These are phyloP conservation scores for Candida multigemmis DNA, from an alignment of 805 yeast species.

Conservation along the genomic window DNA sequence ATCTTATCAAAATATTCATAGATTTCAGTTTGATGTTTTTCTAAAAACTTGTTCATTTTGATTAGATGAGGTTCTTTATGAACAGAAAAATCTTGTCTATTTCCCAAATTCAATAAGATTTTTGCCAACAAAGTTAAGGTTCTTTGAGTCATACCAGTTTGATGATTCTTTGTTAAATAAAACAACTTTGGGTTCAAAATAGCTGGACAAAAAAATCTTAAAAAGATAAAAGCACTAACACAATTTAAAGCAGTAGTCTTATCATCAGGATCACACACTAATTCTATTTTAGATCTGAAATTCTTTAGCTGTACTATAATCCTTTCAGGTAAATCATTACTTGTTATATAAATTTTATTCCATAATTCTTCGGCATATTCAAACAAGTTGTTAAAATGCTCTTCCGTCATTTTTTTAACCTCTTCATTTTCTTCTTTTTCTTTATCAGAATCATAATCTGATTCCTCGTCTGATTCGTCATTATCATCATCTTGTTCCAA, in stretches of 20 bases:
- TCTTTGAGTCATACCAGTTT: slow-evolving; percentile 62
- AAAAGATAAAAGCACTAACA: slow-evolving; percentile 72
- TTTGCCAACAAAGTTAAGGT: slow-evolving; percentile 79
- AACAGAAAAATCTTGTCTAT: slow-evolving; percentile 60
- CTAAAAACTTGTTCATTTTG: slow-evolving; percentile 61
- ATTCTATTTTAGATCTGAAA: slow-evolving; percentile 56
- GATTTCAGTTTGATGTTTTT: slow-evolving; percentile 47
- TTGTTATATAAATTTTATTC: slow-evolving; percentile 53
- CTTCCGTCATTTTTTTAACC: slow-evolving; percentile 27
- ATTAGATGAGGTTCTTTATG: slow-evolving; percentile 78
- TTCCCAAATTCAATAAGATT: slow-evolving; percentile 69
- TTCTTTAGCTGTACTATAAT: slow-evolving; percentile 57
- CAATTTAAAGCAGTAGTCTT: slow-evolving; percentile 54
- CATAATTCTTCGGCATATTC: slow-evolving; percentile 52
- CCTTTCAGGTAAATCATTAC: slow-evolving; percentile 65
- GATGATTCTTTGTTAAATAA: slow-evolving; percentile 60
- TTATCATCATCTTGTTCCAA: slow-evolving; percentile 6
- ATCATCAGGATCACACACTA: slow-evolving; percentile 49
- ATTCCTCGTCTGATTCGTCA: slow-evolving; percentile 10
- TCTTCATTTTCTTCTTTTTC: slow-evolving; percentile 23
- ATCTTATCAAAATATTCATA: slow-evolving; percentile 63
- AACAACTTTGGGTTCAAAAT: slow-evolving; percentile 83
- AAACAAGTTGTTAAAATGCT: slow-evolving; percentile 41
- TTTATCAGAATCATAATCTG: slow-evolving; percentile 19
- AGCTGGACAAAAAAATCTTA: slow-evolving; percentile 66